A percentile compares a stretch with the other conserved stretches of the same genome.
phyloP scores from a whole-genome alignment of 495 filamentous ascomycete genomes.

The Barbatosphaeria neglecta region DNA sequence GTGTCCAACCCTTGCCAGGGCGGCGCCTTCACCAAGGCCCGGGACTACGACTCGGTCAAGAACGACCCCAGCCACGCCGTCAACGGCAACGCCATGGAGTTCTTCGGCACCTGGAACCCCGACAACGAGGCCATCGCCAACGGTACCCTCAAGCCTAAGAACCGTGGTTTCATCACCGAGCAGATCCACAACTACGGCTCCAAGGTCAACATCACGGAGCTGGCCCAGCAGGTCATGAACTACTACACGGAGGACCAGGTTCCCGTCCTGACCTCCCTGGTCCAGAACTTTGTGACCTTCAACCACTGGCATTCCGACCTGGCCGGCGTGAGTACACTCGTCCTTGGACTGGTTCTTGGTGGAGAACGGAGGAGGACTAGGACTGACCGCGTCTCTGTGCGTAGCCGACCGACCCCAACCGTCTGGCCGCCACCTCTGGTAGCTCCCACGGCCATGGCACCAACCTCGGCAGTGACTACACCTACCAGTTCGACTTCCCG shows the following conservation, averaged over 20 bases:
- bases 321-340: conserved; percentile 3
- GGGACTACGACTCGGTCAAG: conserved; percentile 27
- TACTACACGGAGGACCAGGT: conserved; percentile 7
- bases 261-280: conserved; percentile 5
- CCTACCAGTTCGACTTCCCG: conserved; percentile 1
- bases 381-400: conserved; percentile 1
- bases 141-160: conserved; percentile 4
- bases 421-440: conserved; percentile 2
- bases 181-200: conserved; percentile 4
- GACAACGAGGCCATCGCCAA: conserved; percentile 6
- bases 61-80: conserved; percentile 5
- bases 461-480: conserved; percentile 4
- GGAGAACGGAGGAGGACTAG: too few species aligned
- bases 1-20: conserved; percentile 6
- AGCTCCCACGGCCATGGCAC: conserved; percentile 4
- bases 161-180: conserved; percentile 5
- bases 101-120: conserved; percentile 4
- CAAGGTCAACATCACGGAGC: conserved; percentile 4
- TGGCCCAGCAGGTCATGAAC: conserved; percentile 6
- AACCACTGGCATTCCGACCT: conserved; percentile 7
- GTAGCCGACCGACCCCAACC: conserved; percentile 5
- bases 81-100: conserved; percentile 6
- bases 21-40: conserved; percentile 16
- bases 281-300: conserved; percentile 7
- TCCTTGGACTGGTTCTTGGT: neutral